Percentiles rank a stretch among this genome's conserved stretches.
phyloP scores from a whole-genome alignment of 139 green algal genomes.

The Closterium sp. region DNA sequence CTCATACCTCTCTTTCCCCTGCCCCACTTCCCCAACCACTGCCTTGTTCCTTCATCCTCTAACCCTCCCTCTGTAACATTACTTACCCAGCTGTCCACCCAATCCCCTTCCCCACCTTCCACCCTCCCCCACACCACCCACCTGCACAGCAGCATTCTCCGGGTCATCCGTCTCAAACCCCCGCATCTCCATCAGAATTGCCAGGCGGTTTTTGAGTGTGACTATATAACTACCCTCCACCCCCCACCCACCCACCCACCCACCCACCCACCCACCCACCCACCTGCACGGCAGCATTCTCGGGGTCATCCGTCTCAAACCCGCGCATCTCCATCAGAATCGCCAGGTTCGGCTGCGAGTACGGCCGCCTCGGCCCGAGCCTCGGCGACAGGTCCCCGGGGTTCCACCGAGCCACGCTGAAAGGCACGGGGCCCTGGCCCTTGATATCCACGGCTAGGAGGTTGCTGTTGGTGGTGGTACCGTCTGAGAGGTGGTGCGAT shows the following conservation, averaged over 20 bases:
- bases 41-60: neutral
- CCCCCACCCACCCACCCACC: neutral
- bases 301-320: neutral
- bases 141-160: neutral
- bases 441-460: conserved; percentile 45
- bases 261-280: neutral
- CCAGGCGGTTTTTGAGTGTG: too few relatives aligned
- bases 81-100: neutral
- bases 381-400: conserved; percentile 38
- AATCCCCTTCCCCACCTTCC: neutral
- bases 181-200: neutral
- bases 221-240: neutral
- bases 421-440: conserved; percentile 33
- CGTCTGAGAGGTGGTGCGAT: neutral
- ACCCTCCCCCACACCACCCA: neutral
- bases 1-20: neutral
- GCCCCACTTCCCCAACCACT: neutral
- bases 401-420: conserved; percentile 40
- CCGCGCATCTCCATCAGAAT: neutral
- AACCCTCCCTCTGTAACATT: neutral
- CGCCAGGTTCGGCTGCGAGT: conserved; percentile 34
- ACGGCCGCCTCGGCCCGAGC: conserved; percentile 30
- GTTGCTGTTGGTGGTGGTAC: conserved; percentile 5
- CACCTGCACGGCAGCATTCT: neutral
- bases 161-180: neutral